Evolutionary conservation across 2,329 filamentous ascomycete genomes (phyloP).

Genomic region (Venturia nashicola): DNA sequence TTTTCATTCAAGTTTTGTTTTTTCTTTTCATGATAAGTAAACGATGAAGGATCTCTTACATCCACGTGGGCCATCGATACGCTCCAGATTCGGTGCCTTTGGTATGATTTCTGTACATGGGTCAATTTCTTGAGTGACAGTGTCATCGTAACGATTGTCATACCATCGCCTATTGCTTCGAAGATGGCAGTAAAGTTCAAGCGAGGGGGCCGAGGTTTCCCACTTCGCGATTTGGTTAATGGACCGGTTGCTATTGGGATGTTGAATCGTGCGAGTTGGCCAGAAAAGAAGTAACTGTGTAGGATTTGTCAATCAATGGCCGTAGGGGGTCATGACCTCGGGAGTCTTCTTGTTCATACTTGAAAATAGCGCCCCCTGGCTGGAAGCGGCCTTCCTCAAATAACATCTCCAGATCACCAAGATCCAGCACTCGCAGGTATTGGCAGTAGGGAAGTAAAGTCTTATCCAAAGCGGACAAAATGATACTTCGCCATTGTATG

Average conservation of each 20-base stretch:
- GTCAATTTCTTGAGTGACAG: conserved; percentile 13
- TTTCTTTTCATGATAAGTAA: background rate
- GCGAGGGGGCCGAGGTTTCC: conserved; percentile 22
- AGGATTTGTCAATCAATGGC: background rate
- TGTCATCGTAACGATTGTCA: conserved; percentile 11
- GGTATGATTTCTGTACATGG: conserved; percentile 28
- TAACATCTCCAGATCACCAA: conserved; percentile 48
- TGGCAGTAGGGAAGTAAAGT: conserved; percentile 58
- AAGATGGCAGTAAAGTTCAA: conserved; percentile 25
- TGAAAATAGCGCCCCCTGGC: conserved; percentile 40
- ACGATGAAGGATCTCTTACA: background rate
- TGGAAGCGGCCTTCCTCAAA: conserved; percentile 46
- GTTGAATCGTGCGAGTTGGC: conserved; percentile 32
- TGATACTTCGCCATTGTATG: conserved; percentile 55
- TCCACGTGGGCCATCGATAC: conserved; percentile 41
- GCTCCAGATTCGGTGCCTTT: conserved; percentile 43
- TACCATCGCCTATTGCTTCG: conserved; percentile 37
- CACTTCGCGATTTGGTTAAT: conserved; percentile 14
- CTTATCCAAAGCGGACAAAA: conserved; percentile 48
- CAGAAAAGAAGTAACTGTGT: conserved; percentile 38
- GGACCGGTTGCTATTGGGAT: conserved; percentile 18
- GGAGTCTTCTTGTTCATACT: conserved; percentile 24
- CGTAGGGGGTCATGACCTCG: background rate
- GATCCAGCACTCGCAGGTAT: conserved; percentile 52
- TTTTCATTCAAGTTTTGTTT: background rate